A percentile compares a stretch with the other conserved stretches of the same genome.
These are phyloP conservation scores for Cochlearia excelsa DNA, from an alignment of 345 rosid species.

Conservation along the genomic window DNA sequence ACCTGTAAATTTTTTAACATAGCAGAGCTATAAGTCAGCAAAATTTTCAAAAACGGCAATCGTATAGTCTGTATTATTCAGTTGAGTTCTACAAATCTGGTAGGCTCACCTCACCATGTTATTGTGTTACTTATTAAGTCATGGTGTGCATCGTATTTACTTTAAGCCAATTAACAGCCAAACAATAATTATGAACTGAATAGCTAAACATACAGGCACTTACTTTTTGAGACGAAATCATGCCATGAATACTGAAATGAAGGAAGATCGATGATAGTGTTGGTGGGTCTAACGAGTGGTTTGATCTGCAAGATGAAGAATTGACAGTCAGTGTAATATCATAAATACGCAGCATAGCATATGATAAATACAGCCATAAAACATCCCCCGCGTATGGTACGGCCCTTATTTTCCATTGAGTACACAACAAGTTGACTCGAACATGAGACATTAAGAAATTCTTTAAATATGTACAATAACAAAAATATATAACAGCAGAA, in stretches of 20 bases:
- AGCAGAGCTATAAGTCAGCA: conserved; percentile 26
- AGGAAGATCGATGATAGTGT: conserved; percentile 45
- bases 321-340: conserved; percentile 18
- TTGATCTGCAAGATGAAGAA: conserved; percentile 58
- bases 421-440: conserved; percentile 4
- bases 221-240: conserved; percentile 84
- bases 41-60: conserved; percentile 18
- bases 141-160: conserved; percentile 2
- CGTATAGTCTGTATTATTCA: conserved; percentile 22
- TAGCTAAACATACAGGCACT: conserved; percentile 30
- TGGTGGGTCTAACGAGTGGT: conserved; percentile 82
- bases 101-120: background rate
- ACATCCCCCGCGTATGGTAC: background rate
- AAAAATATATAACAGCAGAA: conserved; percentile 12
- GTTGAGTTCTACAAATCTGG: conserved; percentile 12
- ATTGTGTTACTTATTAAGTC: background rate
- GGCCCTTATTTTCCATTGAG: conserved; percentile 6
- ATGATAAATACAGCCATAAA: background rate
- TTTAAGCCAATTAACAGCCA: background rate
- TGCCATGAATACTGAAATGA: conserved; percentile 78
- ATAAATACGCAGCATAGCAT: background rate
- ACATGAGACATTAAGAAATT: background rate
- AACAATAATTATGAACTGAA: background rate
- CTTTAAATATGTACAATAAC: conserved; percentile 18
- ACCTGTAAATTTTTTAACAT: conserved; percentile 49